Evolutionary conservation across 2,329 filamentous ascomycete species (phyloP), one percentile per base, ranked within the genome.

Genomic region (Metarhizium anisopliae): DNA sequence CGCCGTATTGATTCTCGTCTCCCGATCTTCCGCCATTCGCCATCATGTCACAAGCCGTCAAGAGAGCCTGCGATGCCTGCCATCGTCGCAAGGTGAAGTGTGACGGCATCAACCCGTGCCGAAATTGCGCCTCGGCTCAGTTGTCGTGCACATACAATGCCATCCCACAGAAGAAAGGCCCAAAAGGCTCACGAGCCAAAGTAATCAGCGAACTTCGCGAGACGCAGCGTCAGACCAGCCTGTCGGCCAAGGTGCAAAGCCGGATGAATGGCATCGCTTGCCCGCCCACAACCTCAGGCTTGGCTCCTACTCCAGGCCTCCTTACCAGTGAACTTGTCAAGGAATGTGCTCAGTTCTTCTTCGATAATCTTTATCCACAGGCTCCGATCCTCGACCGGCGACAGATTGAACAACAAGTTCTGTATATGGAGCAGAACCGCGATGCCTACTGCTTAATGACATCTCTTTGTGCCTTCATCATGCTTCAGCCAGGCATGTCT

Each of bases 51-150:
- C 76, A 77, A 61, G 77, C 78, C 59, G 77, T 81, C 52, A 81
- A 81, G 65, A 73, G 84, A 66, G 85, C 85, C 57, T 89, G 85
- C 73, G 85, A 89, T 69, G 85, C 84, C 64, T 89, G 85, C 68
- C 85, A 88, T 74, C 83, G 84, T 61, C 82, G 85, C 68, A 89
- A 89, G 70, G 85, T 89, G 67, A 88, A 87, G 68, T 89, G 86
- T 67, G 84, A 88, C 65, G 84, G 85, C 56, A 75, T 83, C 66
- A 84, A 84, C 63, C 85, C 86, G 20, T 90, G 86, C 70, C 79
- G 82, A 58, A 88, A 89, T 70, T 90, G 86, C 70, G 77, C 78
- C 13, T 81, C 84, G 7, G 83, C 86, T 6, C 79, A 83, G 64
- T 75, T 89, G 18, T 76, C 79, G 13, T 90, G 86, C 75, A 89